Conservation (phyloP, 352 stramenopile genomes). For the Phytopythium litorale region DNA sequence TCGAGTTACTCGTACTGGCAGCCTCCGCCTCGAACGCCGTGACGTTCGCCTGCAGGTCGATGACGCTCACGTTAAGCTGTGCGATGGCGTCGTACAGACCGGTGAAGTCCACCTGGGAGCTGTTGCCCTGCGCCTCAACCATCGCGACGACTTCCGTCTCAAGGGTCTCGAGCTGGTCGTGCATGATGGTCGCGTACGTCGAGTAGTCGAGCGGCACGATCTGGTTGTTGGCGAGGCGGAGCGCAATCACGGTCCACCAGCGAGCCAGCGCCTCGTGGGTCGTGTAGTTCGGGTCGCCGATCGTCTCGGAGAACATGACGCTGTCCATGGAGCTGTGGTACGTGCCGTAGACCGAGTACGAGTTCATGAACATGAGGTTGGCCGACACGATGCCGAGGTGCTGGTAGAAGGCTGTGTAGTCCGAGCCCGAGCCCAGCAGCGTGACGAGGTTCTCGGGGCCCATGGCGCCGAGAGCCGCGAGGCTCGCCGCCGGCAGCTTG, state of each 20-base stretch:
- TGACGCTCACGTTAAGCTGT: conserved; percentile 13
- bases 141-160: conserved; percentile 6
- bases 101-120: conserved; percentile 16
- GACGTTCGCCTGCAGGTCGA: conserved; percentile 10
- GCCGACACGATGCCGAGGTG: conserved; percentile 66
- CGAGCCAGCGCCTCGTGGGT: conserved; percentile 28
- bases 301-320: conserved; percentile 44
- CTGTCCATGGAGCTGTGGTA: conserved; percentile 80
- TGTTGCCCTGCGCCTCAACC: conserved; percentile 1
- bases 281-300: conserved; percentile 38
- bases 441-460: conserved; percentile 25
- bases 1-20: conserved; percentile 10
- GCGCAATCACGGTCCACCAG: conserved; percentile 35
- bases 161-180: conserved; percentile 16
- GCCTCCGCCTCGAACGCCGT: conserved; percentile 5
- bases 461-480: conserved; percentile 8
- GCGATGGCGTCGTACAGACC: conserved; percentile 17
- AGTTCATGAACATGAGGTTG: conserved; percentile 41
- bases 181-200: conserved; percentile 23
- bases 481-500: not conserved
- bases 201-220: conserved; percentile 32
- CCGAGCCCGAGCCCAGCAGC: conserved; percentile 39
- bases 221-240: conserved; percentile 28
- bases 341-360: conserved; percentile 32
- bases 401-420: conserved; percentile 71